Evolutionary conservation across 108 stramenopile species (phyloP), one percentile per base, ranked within the genome.

Genomic region (Pseudonitzschia delicatissima): DNA sequence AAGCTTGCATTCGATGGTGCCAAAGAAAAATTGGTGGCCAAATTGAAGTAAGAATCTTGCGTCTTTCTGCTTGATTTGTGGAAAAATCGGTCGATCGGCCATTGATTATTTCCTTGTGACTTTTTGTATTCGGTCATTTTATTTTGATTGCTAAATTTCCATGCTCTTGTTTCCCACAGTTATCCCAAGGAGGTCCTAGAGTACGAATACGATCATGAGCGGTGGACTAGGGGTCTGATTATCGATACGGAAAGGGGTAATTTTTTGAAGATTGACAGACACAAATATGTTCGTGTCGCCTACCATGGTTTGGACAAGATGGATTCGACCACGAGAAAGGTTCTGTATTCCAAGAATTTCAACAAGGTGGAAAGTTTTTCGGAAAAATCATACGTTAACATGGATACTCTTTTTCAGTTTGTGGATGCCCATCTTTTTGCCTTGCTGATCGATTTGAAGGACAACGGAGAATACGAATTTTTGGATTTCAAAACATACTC

Each of bases 171-270:
- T 0, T 31, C 53, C 20, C 3, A 28, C 5, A 55, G 53, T 15
- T 73, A 74, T 62, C 97, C 97, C 0, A 37, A 73, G 21, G 87
- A 91, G 65, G 87, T 96, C 4, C 47, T 88, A 47, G 82, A 84
- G 57, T 96, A 94, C 59, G 77, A 82, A 35, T 98, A 96, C 69
- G 95, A 96, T 72, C 87, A 86, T 57, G 66, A 77, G 63, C 72
- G 67, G 37, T 96, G 92, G 87, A 68, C 84, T 17, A 63, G 97
- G 4, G 97, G 97, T 1, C 76, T 98, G 15, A 91, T 98, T 57
- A 96, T 98, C 61, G 97, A 98, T 77, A 95, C 91, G 20, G 83
- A 89, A 65, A 74, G 94, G 8, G 96, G 96, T n/a, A 96, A 96
- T 71, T 90, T 96, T 68, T 66, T 96, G 44, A 94, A 97, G 69